Evolutionary conservation across 176 grass and related monocot species (phyloP), one percentile per base, ranked within the genome.

Genomic region (Oryza rufipogon): DNA sequence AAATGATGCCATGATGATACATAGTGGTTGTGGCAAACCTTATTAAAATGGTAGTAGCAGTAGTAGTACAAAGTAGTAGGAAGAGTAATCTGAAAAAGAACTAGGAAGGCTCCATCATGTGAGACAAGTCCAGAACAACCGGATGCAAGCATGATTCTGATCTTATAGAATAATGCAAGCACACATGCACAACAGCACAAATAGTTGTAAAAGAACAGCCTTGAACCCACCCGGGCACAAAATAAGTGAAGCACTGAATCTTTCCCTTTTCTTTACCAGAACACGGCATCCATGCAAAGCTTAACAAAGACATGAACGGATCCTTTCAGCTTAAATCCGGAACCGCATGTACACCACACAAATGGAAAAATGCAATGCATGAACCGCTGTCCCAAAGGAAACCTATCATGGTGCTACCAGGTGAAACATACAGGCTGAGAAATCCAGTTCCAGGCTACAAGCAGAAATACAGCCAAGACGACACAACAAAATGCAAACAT

Each of bases 391-490:
- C 64, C n/a, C 73, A 39, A 71, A 71, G 26, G 79, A 20, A 73
- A 76, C 73, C 68, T 23, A 73, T 56, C 74, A 33, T 44, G 74
- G 73, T 14, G 69, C 79, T 74, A 75, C 22, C 30, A 65, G 78
- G 54, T 78, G 64, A 82, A 80, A 70, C 34, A 54, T 46, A 45
- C 47, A 73, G 63, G 86, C 71, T 68, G 63, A 49, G 14, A 17
- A 10, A 45, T 86, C 71, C 20, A 56, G 80, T 81, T 77, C 75
- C 70, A 39, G 81, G 75, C 67, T 81, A 88, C 76, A 86, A 34
- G 84, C 70, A 86, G 87, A 84, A 70, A 71, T 71, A 92, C 75
- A 80, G 49, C 74, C 72, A 82, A 51, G 44, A 77, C 26, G 71
- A 49, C 12, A 56, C 8, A 64, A 73, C 80, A 77, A 77, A 84